Evolutionary conservation across 169 alveolate genomes (phyloP).

Genomic region (Eimeria tenella): DNA sequence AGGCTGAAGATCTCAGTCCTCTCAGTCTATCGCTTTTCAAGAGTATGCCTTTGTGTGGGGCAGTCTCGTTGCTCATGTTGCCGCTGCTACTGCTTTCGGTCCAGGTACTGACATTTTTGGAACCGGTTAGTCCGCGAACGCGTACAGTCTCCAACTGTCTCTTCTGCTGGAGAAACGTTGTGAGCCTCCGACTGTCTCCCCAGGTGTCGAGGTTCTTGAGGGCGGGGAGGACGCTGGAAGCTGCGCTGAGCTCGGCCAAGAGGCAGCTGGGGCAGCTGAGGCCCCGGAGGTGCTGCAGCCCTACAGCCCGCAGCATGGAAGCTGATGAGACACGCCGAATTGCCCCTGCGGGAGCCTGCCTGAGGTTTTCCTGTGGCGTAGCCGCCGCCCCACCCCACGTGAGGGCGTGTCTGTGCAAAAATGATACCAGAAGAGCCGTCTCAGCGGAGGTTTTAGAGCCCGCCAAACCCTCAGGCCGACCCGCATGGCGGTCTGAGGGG

Average conservation of each 20-base stretch:
- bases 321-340: no score
- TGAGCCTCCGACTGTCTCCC: slow-evolving; percentile 7
- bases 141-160: slow-evolving; percentile 10
- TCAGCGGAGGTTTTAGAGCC: no score
- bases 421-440: background rate
- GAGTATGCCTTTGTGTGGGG: background rate
- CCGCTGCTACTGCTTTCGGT: background rate
- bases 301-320: background rate
- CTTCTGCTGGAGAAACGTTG: background rate
- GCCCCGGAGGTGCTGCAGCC: background rate
- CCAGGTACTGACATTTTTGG: background rate
- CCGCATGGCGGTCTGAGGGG: no score
- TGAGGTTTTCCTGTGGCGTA: no score
- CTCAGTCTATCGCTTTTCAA: no score
- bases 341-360: no score
- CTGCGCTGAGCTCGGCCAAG: background rate
- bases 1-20: background rate
- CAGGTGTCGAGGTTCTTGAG: slow-evolving; percentile 12
- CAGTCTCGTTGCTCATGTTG: background rate
- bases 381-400: no score
- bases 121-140: background rate
- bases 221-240: background rate
- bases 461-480: no score
- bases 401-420: background rate
- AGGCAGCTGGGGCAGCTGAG: slow-evolving; percentile 13